Base-by-base conservation (phyloP, 1,139 yeast species). In the Diutina mesorugosa region DNA sequence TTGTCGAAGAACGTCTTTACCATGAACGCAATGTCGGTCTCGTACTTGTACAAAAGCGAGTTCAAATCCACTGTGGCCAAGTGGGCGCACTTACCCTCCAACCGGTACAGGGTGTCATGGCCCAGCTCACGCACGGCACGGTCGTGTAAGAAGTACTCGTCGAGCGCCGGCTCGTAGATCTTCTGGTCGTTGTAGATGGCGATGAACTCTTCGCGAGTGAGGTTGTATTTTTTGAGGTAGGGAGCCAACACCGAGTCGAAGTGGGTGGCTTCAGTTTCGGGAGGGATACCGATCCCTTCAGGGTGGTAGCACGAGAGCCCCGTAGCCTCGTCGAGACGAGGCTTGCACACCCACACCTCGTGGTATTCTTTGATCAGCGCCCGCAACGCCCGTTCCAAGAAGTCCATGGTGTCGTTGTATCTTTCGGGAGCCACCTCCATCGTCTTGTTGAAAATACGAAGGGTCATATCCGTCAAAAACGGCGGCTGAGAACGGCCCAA, bases 121-220 rank as follows among this genome's bases (percentile, higher is more conserved):
- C 99, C 99, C 53, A 95, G 86, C 70, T 93, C 99, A 66, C 99
- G 81, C 16, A 93, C 96, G 1, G 96, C 98, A 60, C 98, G 79
- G 69, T 93, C 99, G 67, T 93, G 97, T 57, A 88, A 69, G 69
- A 93, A 89, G 69, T 90, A 95, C 61, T 84, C 90, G 66, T 93
- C 99, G 58, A 93, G 75, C 16, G 76, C 83, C 0, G 96, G 95
- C 64, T 90, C 97, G 8, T 71, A 59, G 38, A 91, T 76, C 58
- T 76, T 71, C 6, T 86, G 86, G 55, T 74, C 70, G 65, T 93
- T 90, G 71, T 91, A 93, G 67, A 76, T 73, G 55, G 74, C 73
- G 61, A 86, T 80, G 66, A 93, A 90, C 61, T 87, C 90, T n/a
- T 78, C 80, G 59, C 88, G 78, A 0, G 84, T 59, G 12, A 86